Evolutionary conservation across 1,139 yeast genomes (phyloP), one percentile per base, ranked within the genome.

Genomic region (Geotrichum citri-aurantii): DNA sequence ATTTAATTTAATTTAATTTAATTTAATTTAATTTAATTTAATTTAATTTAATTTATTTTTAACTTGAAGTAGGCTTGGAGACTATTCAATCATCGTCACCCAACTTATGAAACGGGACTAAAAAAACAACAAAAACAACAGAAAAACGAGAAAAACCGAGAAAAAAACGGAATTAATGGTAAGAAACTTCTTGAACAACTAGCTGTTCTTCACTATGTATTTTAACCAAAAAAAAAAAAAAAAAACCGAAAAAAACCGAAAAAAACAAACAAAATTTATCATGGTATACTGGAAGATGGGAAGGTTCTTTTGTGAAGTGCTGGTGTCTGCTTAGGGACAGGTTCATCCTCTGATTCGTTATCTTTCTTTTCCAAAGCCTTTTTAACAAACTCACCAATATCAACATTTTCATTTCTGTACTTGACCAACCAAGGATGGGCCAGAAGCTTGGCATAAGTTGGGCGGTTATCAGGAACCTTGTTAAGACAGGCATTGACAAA

Each of bases 401-500:
- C 78, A 14, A 79, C 77, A 29, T 75, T 73, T 37, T 71, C 75
- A 55, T 79, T 76, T n/a, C 57, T 56, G 57, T 78, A 80, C 62
- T 79, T 79, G 40, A 76, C 73, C 60, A 93, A 77, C 98, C 98
- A 93, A 3, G 95, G 95, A 69, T 88, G 95, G 51, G 81, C 78
- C 58, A 91, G 74, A 42, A 93, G 78, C 58, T 85, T 81, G 1
- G 83, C 81, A 71, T 93, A 93, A 6, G 85, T 81, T n/a, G 98
- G 97, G 64, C 99, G 81, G 64, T 81, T 76, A 48, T 82, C 83
- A 1, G 98, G 97, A 60, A 81, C 81, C 73, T 92, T 93, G 68
- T 86, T 85, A 62, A 93, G 76, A 74, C 98, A 91, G 62, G 83
- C 80, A 48, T 79, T 78, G 11, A 92, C 96, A 73, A 93, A 93